These are phyloP conservation scores for Leccinum truebloodii DNA, from an alignment of 768 basidiomycete genomes.

Conservation along the genomic window DNA sequence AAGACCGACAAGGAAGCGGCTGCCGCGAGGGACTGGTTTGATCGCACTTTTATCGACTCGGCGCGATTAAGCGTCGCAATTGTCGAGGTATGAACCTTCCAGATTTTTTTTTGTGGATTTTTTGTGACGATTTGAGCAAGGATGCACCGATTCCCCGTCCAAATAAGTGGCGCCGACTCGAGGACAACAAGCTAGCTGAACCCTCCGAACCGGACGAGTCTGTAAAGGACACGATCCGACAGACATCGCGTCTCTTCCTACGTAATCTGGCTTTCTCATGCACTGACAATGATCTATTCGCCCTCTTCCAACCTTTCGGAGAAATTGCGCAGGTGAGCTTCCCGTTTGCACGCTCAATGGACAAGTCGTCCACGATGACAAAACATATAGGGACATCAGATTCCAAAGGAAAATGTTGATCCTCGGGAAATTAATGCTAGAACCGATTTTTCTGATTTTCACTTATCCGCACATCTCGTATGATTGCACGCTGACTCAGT, in stretches of 20 bases:
- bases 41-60: constrained; percentile 81
- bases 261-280: constrained; percentile 94
- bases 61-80: constrained; percentile 72
- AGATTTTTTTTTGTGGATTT: background rate
- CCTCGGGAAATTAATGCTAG: constrained; percentile 55
- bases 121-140: constrained; percentile 35
- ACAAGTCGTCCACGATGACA: constrained; percentile 37
- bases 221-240: constrained; percentile 53
- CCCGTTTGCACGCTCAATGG: background rate
- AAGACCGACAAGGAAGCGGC: no score
- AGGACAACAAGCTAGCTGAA: constrained; percentile 9
- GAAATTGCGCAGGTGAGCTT: constrained; percentile 70
- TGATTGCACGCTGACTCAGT: constrained; percentile 3
- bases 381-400: constrained; percentile 51
- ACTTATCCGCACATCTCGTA: background rate
- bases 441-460: constrained; percentile 34
- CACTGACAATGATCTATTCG: constrained; percentile 65
- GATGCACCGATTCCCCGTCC: constrained; percentile 68
- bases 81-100: constrained; percentile 57
- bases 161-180: constrained; percentile 63
- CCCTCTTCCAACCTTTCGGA: constrained; percentile 69
- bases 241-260: constrained; percentile 82
- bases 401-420: constrained; percentile 38
- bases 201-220: constrained; percentile 32
- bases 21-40: constrained; percentile 79